Evolutionary conservation across 768 basidiomycete species (phyloP).

Genomic region (Arthromyces matolae): DNA sequence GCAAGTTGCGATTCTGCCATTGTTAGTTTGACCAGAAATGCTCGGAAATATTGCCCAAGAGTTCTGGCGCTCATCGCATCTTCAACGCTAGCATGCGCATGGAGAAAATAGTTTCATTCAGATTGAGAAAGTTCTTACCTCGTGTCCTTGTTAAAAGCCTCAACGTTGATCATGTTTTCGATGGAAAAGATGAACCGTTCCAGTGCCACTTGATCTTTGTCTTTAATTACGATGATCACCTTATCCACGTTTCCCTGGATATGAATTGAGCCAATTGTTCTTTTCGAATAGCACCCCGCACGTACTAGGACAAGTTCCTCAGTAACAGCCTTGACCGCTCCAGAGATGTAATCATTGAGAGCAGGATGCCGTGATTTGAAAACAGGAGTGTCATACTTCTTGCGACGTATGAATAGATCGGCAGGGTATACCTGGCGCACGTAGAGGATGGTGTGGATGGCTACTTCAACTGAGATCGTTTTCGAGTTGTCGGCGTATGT

Average conservation of each 20-base stretch:
- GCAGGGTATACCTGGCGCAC: conserved; percentile 88
- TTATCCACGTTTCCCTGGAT: conserved; percentile 73
- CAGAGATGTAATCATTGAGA: conserved; percentile 86
- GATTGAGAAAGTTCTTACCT: conserved; percentile 38
- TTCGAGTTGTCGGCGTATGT: background rate
- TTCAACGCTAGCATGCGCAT: conserved; percentile 48
- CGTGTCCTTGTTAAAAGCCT: conserved; percentile 64
- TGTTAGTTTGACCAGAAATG: conserved; percentile 76
- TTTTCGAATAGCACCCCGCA: background rate
- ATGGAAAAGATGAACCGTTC: conserved; percentile 89
- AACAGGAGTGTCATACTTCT: conserved; percentile 88
- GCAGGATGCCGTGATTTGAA: conserved; percentile 92
- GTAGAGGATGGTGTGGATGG: conserved; percentile 89
- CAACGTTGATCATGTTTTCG: conserved; percentile 75
- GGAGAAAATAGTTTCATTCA: background rate
- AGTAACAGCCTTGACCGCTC: conserved; percentile 74
- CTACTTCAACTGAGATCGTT: conserved; percentile 76
- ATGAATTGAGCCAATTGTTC: background rate
- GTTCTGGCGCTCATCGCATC: conserved; percentile 62
- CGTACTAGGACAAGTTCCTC: conserved; percentile 71
- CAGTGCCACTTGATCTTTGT: conserved; percentile 72
- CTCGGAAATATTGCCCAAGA: conserved; percentile 75
- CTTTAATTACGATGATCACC: conserved; percentile 81
- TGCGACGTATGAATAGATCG: conserved; percentile 80
- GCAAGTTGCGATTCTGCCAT: conserved; percentile 75